Base-by-base conservation (phyloP, 2,329 filamentous ascomycete species). In the Neonectria punicea region DNA sequence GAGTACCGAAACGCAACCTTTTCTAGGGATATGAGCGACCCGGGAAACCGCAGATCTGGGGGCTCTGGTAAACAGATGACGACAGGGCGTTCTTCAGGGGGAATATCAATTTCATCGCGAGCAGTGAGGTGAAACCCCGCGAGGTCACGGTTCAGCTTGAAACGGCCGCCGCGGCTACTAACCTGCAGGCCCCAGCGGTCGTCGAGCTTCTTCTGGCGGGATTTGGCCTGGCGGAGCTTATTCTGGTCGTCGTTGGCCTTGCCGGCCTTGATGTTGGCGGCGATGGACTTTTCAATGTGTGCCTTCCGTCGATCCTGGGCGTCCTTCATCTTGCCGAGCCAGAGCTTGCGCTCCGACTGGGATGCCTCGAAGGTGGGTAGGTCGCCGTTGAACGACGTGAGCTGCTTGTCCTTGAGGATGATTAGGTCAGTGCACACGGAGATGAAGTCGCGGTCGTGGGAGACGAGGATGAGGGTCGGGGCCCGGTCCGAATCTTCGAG, bases 191-290 rank as follows among this genome's bases (percentile, higher is more conserved):
- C 93, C 88, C 90, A 92, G 6, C 93, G 85, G 60, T 96, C 90
- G 61, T 97, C 93, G 1, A 97, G 84, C 76, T 93, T 94, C 82
- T 94, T 95, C 80, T 94, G 92, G 1, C 93, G 85, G 5, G 90
- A 93, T 67, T 94, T 94, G 4, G 93, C 93, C 81, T 94, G 92
- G n/a, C 92, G 89, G 3, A 97, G 84, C 76, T 94, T 94, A 75
- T 95, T 95, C 71, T 94, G 91, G 73, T 97, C 93, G 32, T 93
- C 92, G 28, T 90, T 91, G 53, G 89, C 89, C 76, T 90, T 92
- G 7, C 92, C 93, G 20, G 90, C 87, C 69, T 90, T 91, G 73
- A 93, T 86, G 70, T 92, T 95, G 64, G 90, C 87, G 20, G 87
- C 84, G 55, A 97, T 93, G 0, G 90, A 92, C 71, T 92, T 88